Conservation (phyloP, 1,284 basidiomycete species). For the Puccinia brachypodii region DNA sequence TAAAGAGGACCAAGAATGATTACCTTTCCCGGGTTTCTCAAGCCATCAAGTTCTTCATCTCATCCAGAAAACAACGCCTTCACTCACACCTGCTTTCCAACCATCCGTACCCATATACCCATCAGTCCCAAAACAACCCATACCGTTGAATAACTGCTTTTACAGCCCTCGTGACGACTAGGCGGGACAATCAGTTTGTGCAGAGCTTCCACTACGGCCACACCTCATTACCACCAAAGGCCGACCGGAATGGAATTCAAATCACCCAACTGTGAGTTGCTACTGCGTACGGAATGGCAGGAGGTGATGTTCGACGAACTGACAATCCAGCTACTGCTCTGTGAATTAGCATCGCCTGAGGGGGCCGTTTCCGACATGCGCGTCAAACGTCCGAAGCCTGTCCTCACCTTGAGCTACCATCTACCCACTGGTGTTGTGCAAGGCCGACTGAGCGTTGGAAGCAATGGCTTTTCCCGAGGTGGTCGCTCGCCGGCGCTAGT, state of each 20-base stretch:
- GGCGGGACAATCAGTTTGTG: background rate
- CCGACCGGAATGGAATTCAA: background rate
- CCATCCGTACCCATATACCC: background rate
- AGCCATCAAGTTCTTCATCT: background rate
- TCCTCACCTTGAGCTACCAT: conserved; percentile 18
- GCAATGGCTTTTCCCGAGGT: background rate
- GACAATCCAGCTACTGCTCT: background rate
- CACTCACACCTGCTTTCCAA: background rate
- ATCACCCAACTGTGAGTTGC: conserved; percentile 14
- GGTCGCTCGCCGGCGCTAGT: conserved; percentile 12
- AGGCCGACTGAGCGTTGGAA: background rate
- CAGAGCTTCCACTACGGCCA: too few species aligned
- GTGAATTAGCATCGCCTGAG: conserved; percentile 2
- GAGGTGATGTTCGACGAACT: background rate
- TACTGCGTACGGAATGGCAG: background rate
- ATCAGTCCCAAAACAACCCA: background rate
- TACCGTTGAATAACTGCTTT: background rate
- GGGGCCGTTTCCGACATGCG: background rate
- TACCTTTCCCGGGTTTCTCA: background rate
- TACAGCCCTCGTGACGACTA: background rate
- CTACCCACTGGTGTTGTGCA: conserved; percentile 15
- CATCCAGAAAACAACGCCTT: background rate
- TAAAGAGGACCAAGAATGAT: background rate
- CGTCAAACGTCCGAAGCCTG: conserved; percentile 11
- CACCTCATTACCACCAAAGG: background rate